Evolutionary conservation across 2,329 filamentous ascomycete species (phyloP).

Genomic region (Fusarium proliferatum): DNA sequence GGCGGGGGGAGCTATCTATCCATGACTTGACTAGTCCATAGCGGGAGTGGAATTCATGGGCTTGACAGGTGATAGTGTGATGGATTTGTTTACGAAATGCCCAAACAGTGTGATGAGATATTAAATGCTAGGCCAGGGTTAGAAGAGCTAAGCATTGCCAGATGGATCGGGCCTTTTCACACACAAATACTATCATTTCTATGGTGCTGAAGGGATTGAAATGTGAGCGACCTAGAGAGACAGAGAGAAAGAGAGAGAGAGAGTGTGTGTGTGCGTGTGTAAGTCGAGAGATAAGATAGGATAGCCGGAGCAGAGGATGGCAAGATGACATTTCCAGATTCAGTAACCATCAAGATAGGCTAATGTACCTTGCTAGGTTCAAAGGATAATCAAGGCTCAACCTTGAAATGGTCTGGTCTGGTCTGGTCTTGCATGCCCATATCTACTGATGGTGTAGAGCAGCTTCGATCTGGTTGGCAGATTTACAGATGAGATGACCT

Average conservation of each 20-base stretch:
- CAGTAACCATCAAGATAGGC: slow-evolving; percentile 23
- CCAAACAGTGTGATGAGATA: slow-evolving; percentile 3
- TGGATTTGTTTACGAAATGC: slow-evolving; percentile 3
- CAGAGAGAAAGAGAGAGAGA: neutral
- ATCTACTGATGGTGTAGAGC: slow-evolving; percentile 21
- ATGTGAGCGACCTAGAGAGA: neutral
- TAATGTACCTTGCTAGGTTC: slow-evolving; percentile 14
- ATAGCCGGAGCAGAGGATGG: neutral
- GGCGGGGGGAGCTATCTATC: slow-evolving; percentile 34
- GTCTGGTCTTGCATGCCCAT: slow-evolving; percentile 1
- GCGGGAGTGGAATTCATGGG: slow-evolving; percentile 14
- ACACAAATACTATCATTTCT: neutral
- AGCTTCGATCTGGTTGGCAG: slow-evolving; percentile 22
- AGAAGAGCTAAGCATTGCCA: neutral
- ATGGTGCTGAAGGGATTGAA: neutral
- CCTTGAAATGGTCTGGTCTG: slow-evolving; percentile 4
- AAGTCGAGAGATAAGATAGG: slow-evolving; percentile 12
- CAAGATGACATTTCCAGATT: slow-evolving; percentile 1
- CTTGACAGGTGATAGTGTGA: slow-evolving; percentile 15
- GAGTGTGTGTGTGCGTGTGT: neutral
- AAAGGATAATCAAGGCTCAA: slow-evolving; percentile 16
- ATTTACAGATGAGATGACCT: neutral
- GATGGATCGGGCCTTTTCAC: neutral
- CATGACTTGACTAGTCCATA: slow-evolving; percentile 29
- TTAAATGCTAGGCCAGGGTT: neutral